A percentile compares a stretch with the other conserved stretches of the same genome.
These are phyloP conservation scores for Xylaria multiplex DNA, from an alignment of 2,329 filamentous ascomycete genomes.

Conservation along the genomic window DNA sequence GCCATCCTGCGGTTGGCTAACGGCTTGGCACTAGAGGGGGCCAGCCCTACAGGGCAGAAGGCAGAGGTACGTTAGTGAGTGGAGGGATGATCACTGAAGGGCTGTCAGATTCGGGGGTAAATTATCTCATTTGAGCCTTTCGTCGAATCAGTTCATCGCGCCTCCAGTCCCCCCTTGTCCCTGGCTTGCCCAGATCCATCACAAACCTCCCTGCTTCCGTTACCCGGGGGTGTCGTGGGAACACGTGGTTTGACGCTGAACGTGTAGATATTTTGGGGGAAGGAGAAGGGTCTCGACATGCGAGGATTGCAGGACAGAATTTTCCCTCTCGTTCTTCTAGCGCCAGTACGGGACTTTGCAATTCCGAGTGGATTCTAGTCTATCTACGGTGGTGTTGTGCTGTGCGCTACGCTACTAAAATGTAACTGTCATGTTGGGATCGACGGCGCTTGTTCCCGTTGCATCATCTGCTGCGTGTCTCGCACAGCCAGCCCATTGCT, in stretches of 20 bases:
- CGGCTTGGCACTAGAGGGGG: slow-evolving; percentile 22
- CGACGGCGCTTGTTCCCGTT: slow-evolving; percentile 7
- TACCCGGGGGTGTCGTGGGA: slow-evolving; percentile 6
- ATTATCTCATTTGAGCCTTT: slow-evolving; percentile 26
- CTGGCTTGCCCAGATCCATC: not conserved
- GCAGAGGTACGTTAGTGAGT: not conserved
- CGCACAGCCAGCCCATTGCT: slow-evolving; percentile 1
- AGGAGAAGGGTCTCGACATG: slow-evolving; percentile 6
- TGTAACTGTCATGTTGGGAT: slow-evolving; percentile 23
- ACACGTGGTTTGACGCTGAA: slow-evolving; percentile 23
- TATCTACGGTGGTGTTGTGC: not conserved
- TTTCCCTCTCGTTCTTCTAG: slow-evolving; percentile 2
- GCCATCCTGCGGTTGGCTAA: slow-evolving; percentile 20
- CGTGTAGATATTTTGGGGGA: not conserved
- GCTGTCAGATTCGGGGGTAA: slow-evolving; percentile 29
- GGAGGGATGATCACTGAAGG: slow-evolving; percentile 19
- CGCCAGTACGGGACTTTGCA: slow-evolving; percentile 28
- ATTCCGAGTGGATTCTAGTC: slow-evolving; percentile 15
- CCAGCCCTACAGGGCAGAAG: slow-evolving; percentile 37
- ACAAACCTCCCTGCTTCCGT: slow-evolving; percentile 1
- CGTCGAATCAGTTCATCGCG: slow-evolving; percentile 6
- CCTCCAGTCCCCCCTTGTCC: not conserved
- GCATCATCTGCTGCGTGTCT: slow-evolving; percentile 26
- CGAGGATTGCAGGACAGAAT: slow-evolving; percentile 24
- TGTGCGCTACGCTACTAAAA: not conserved